Base-by-base conservation (phyloP, 345 rosid species). In the Triadica sebifera region DNA sequence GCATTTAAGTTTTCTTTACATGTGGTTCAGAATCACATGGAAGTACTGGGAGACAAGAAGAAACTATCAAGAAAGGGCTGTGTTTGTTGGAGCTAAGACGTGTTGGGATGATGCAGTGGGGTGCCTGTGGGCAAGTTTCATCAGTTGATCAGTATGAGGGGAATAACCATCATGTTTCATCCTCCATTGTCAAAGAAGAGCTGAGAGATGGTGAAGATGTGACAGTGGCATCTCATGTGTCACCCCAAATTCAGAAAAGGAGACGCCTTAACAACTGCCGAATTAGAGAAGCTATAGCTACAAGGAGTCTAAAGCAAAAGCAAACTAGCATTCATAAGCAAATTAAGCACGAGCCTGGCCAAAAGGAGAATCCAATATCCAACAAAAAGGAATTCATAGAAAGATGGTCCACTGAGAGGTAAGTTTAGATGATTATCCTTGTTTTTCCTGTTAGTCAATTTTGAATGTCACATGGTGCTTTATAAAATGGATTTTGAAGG, bases 391-490 rank as follows among this genome's bases (percentile, higher is more conserved):
- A 50, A 55, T 58, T 56, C 57, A 46, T 69, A 0, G 80, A 81
- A 47, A 85, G 97, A 80, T 91, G 98, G 98, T 84, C 92, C 46
- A 67, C 55, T 15, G 93, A 89, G 66, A 89, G 98, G 98, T 92
- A 75, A 25, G 41, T 34, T 75, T 51, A 24, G 53, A 59, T 70
- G 19, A 1, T 46, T 15, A 11, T 67, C 45, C 22, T 47, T 56
- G 38, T 13, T 50, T 22, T 50, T 24, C 67, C 64, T 69, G 10
- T 43, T 41, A 22, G 24, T 69, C 20, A 69, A 37, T 51, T 64
- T 73, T 58, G 65, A 45, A 37, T 66, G 24, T 29, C 34, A 29
- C 49, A 9, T 50, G 12, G 57, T 34, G 13, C 67, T 60, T 68
- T 25, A 56, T 29, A 34, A 4, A 67, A 64, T 11, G 15, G 47